Conservation (phyloP, 345 rosid species). For the Balakata baccata region DNA sequence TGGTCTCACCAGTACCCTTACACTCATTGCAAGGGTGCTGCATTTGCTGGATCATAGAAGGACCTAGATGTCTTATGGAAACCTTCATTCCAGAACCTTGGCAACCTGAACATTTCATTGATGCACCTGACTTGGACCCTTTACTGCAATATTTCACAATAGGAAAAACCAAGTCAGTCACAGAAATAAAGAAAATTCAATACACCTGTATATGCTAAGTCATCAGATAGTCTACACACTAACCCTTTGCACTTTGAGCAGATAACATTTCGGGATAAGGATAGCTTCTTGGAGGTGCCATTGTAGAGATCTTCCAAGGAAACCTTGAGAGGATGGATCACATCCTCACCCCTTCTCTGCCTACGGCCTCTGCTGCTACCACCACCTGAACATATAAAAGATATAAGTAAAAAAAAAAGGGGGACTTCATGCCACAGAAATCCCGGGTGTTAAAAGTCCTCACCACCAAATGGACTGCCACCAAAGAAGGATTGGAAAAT, state of each 20-base stretch:
- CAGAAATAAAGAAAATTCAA: no score
- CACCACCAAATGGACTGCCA: slow-evolving; percentile 69
- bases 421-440: not conserved
- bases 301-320: slow-evolving; percentile 73
- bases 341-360: slow-evolving; percentile 90
- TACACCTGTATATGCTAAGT: no score
- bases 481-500: slow-evolving; percentile 83
- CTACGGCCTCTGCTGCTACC: slow-evolving; percentile 71
- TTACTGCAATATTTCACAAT: slow-evolving; percentile 38
- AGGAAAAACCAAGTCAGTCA: not conserved
- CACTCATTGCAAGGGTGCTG: slow-evolving; percentile 89
- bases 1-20: slow-evolving; percentile 83
- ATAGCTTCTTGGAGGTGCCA: slow-evolving; percentile 80
- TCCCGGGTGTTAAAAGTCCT: not conserved
- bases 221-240: slow-evolving; percentile 11
- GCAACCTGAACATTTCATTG: slow-evolving; percentile 69
- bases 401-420: no score
- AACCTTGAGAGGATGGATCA: slow-evolving; percentile 73
- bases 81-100: slow-evolving; percentile 89
- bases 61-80: slow-evolving; percentile 82
- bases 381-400: slow-evolving; percentile 22
- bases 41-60: slow-evolving; percentile 94
- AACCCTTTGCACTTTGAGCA: slow-evolving; percentile 86
- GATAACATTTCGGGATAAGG: slow-evolving; percentile 70
- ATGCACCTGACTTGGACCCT: slow-evolving; percentile 89